Conservation (phyloP, 495 filamentous ascomycete genomes). For the Xylaria intraflava region DNA sequence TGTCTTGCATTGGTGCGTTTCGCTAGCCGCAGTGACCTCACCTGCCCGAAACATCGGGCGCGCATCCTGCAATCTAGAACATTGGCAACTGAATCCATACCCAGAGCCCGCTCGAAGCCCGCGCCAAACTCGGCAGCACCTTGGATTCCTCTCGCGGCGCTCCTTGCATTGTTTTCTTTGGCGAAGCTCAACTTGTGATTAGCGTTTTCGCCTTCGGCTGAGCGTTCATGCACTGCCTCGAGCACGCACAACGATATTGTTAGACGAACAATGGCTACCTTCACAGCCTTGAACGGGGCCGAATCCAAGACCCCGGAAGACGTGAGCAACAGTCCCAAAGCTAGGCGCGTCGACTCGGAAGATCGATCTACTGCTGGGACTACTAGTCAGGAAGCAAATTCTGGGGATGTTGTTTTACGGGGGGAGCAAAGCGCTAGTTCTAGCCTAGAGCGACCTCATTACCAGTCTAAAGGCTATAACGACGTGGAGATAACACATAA, state of each 20-base stretch:
- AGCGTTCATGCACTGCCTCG: constrained; percentile 22
- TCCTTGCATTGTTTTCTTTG: not conserved
- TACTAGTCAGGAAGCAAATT: constrained; percentile 24
- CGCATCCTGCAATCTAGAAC: constrained; percentile 6
- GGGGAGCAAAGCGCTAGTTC: constrained; percentile 28
- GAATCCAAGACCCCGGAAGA: constrained; percentile 36
- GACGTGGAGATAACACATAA: constrained; percentile 43
- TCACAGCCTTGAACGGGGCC: constrained; percentile 44
- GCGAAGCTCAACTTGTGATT: not conserved
- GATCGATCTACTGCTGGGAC: constrained; percentile 19
- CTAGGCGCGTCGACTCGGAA: constrained; percentile 20
- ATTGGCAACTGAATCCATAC: constrained; percentile 9
- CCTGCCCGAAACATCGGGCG: not conserved
- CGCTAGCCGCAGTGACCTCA: not conserved
- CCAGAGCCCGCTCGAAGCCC: constrained; percentile 1
- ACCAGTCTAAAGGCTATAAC: constrained; percentile 30
- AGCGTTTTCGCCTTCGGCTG: not conserved
- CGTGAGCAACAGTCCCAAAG: constrained; percentile 18
- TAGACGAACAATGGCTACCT: constrained; percentile 39
- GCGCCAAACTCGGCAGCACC: not conserved
- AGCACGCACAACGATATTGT: constrained; percentile 22
- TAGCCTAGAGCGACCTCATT: constrained; percentile 32
- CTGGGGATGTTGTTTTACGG: constrained; percentile 25
- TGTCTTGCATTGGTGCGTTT: not conserved
- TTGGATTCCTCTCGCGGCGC: not conserved